Evolutionary conservation across 179 eudicot species (phyloP), one percentile per base, ranked within the genome.

Genomic region (Gypsophila paniculata): DNA sequence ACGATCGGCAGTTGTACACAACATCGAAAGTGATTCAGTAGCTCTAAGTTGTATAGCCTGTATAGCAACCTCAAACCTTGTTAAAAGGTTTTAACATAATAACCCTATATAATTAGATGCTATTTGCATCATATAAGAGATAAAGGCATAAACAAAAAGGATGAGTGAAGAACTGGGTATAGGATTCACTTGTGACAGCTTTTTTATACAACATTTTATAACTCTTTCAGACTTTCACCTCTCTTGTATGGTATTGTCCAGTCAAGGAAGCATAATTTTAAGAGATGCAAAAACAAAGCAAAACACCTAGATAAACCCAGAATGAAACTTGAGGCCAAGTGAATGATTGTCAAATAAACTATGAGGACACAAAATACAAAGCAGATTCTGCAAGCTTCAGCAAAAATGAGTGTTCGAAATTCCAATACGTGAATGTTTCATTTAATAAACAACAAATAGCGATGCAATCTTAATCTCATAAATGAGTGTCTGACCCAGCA

Each of bases 1-100:
- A 74, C 65, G 75, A 81, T 91, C 96, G 29, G 89, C 84, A 55
- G 81, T 69, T 52, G 53, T 70, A 80, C 87, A 90, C 57, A 95
- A 77, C 65, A 68, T 74, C 39, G 90, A 85, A 60, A 95, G 82
- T 82, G 90, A 84, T 79, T 81, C 81, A 51, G 89, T 85, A 71
- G 98, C 93, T 61, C 87, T 83, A 34, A 79, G 79, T 85, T 92
- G 98, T 77, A 95, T 84, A 72, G 78, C 87, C 99, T 95, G 93
- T 80, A 82, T 9, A 72, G 11, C 29, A 67, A 49, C 49, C 69
- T 6, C 70, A 57, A 70, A 61, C 57, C 32, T n/a, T 65, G 63
- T 63, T 15, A 74, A 52, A 58, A 69, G 64, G 34, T 52, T 46
- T 49, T 15, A 58, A 65, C 15, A 26, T 39, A 51, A 49, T 23